Base-by-base conservation (phyloP, 805 yeast species). In the Blastobotrys americana region DNA sequence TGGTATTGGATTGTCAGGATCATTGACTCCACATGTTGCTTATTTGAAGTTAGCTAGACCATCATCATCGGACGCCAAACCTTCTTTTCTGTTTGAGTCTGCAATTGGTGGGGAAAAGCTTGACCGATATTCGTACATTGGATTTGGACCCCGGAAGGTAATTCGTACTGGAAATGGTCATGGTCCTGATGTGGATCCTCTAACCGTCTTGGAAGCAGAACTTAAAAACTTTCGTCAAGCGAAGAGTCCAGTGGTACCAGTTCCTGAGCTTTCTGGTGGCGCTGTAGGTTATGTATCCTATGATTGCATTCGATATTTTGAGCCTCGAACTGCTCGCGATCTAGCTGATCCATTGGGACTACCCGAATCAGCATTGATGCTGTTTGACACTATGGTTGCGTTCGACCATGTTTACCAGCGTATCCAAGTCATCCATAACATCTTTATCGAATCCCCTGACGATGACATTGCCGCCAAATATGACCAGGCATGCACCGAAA, bases 261-360 rank as follows among this genome's bases (percentile, higher is more conserved):
- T 86, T 41, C 94, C 95, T 0, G 94, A 95, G 35, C 69, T 89
- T 41, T 81, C 89, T 55, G 98, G 99, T 46, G 99, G 99, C 51
- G 97, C 97, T 4, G 75, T 90, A 44, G 99, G 99, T 1, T 93
- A 88, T 61, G 80, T 93, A 37, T 86, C 97, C 1, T 93, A 93
- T 58, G 99, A 93, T 64, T 93, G 99, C 70, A 84, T 93, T 58
- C 84, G 87, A 61, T 93, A 93, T 65, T 93, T 93, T 55, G 99
- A 93, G 67, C 99, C 99, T 48, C 81, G 74, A 55, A 90, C 97
- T 1, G 74, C 73, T 48, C 76, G 85, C 52, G 73, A 69, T 2
- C 70, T 89, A 54, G 78, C 82, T 54, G 97, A 93, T 63, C 80
- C 82, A 1, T 68, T 93, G 55, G 65, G 84, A 49, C 74, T 93